Conservation (phyloP, 345 rosid genomes). For the Populus davidiana region DNA sequence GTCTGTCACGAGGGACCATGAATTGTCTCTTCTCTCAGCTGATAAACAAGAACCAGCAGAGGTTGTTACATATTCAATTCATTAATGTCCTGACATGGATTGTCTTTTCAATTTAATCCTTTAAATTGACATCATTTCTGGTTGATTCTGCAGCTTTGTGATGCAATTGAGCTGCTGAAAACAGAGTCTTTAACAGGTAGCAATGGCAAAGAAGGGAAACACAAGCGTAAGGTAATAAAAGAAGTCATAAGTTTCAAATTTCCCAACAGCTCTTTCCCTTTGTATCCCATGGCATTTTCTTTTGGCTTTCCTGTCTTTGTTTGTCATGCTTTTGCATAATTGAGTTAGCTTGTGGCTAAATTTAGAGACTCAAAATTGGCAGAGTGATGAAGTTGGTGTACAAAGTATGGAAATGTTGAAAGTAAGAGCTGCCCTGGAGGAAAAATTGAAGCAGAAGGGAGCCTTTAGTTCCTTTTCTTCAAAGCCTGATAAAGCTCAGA, state of each 20-base stretch:
- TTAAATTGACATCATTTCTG: conserved; percentile 7
- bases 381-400: conserved; percentile 57
- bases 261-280: neutral
- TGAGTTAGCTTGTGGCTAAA: conserved; percentile 12
- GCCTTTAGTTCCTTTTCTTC: conserved; percentile 40
- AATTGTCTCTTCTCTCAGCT: conserved; percentile 8
- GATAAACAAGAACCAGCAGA: conserved; percentile 17
- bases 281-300: neutral
- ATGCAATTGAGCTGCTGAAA: conserved; percentile 23
- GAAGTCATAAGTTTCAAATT: neutral
- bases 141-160: conserved; percentile 25
- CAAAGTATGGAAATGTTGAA: conserved; percentile 83
- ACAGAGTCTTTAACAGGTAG: conserved; percentile 14
- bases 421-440: conserved; percentile 81
- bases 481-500: conserved; percentile 48
- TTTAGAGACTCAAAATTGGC: conserved; percentile 24
- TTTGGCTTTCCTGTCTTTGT: neutral
- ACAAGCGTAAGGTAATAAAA: conserved; percentile 46
- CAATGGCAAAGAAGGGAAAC: conserved; percentile 38
- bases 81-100: neutral
- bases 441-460: conserved; percentile 67
- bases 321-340: neutral
- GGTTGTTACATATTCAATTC: conserved; percentile 22
- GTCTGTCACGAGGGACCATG: conserved; percentile 21
- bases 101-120: neutral